Conservation (phyloP, 257 asterid species). For the Ocimum tenuiflorum region DNA sequence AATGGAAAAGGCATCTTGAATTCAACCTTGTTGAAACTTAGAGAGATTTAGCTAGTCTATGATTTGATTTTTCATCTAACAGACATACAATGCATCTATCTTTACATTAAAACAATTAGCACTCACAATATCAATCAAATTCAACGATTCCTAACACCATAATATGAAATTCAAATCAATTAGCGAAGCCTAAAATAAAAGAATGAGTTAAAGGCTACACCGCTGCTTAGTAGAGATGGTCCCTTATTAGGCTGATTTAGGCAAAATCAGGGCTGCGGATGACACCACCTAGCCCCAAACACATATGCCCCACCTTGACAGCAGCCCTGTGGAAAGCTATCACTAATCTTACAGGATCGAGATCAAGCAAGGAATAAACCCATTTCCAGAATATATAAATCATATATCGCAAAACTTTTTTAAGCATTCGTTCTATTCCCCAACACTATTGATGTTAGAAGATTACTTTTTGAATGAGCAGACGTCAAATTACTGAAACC, state of each 20-base stretch:
- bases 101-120: no score
- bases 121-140: background rate
- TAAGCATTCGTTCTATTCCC: background rate
- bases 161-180: no score
- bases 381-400: background rate
- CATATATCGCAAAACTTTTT: background rate
- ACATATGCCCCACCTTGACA: background rate
- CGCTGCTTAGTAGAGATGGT: background rate
- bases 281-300: background rate
- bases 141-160: background rate
- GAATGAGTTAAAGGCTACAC: no score
- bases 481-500: background rate
- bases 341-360: background rate
- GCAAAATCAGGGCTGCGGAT: background rate
- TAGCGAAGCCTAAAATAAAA: no score
- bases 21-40: background rate
- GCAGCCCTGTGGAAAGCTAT: background rate
- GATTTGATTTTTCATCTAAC: no score
- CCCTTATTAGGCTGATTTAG: background rate
- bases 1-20: background rate
- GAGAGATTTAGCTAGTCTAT: background rate
- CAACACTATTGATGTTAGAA: background rate
- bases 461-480: background rate
- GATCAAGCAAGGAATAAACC: background rate
- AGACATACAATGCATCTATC: no score